Conservation (phyloP, 148 eudicot genomes). For the Talinum fruticosum region DNA sequence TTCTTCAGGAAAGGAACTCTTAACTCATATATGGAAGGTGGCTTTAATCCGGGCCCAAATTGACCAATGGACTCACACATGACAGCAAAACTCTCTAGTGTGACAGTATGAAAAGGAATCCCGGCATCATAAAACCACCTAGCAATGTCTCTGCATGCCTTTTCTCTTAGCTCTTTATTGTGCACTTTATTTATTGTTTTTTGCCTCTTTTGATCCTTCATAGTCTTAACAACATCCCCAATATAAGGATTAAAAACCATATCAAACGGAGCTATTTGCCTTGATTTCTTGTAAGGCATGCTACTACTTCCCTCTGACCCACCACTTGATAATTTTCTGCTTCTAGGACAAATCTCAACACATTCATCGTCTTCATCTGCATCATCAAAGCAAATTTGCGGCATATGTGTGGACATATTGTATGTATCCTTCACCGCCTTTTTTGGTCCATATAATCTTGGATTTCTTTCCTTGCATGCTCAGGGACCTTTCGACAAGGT, state of each 20-base stretch:
- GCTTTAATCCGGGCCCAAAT: conserved; percentile 14
- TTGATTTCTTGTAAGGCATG: neutral
- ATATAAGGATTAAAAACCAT: neutral
- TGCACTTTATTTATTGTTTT: conserved; percentile 9
- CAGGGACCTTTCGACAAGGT: neutral
- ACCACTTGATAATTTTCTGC: neutral
- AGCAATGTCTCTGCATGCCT: conserved; percentile 5
- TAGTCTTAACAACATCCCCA: neutral
- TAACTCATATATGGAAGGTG: conserved; percentile 12
- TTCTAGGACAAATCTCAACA: neutral
- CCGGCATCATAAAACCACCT: neutral
- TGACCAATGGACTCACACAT: neutral
- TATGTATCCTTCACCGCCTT: neutral
- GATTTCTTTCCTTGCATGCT: neutral
- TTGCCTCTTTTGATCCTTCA: neutral
- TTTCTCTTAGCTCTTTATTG: conserved; percentile 12
- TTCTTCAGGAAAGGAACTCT: conserved; percentile 3
- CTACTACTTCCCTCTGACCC: neutral
- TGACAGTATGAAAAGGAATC: neutral
- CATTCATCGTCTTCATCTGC: neutral
- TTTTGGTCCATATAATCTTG: conserved; percentile 4
- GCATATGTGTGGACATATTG: neutral
- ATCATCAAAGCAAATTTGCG: neutral
- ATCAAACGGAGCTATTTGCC: neutral
- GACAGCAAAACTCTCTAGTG: neutral